Evolutionary conservation across 805 yeast species (phyloP).

Genomic region (Candida orba): DNA sequence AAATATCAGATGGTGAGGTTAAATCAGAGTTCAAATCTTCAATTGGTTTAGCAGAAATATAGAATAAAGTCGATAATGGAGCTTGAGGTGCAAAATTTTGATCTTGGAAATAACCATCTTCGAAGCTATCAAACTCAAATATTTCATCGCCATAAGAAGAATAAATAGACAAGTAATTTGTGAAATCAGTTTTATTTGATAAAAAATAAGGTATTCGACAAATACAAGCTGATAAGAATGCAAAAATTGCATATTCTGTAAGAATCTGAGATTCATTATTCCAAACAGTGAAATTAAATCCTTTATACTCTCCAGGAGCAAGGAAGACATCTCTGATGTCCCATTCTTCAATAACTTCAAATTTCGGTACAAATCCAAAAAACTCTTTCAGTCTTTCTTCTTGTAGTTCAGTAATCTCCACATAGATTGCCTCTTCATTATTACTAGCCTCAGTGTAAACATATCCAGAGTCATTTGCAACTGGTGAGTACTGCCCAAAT

Average conservation of each 20-base stretch:
- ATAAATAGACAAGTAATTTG: conserved; percentile 2
- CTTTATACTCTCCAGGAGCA: conserved; percentile 13
- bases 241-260: not conserved
- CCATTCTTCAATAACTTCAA: conserved; percentile 11
- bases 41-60: conserved; percentile 11
- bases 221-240: conserved; percentile 8
- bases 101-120: conserved; percentile 11
- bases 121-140: conserved; percentile 4
- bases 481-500: not conserved
- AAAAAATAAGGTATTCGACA: conserved; percentile 7
- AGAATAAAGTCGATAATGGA: conserved; percentile 10
- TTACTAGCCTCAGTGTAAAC: conserved; percentile 3
- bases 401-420: not conserved
- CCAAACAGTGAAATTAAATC: conserved; percentile 14
- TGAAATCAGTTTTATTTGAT: not conserved
- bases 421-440: not conserved
- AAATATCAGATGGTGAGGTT: not conserved
- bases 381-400: not conserved
- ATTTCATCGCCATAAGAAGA: conserved; percentile 3
- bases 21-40: conserved; percentile 1
- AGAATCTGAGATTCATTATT: not conserved
- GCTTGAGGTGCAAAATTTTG: conserved; percentile 7
- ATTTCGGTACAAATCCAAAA: conserved; percentile 7
- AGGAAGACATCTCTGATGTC: conserved; percentile 10
- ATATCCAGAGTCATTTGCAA: not conserved